Base-by-base conservation (phyloP, 768 basidiomycete species). In the Kwoniella mangroviensis region DNA sequence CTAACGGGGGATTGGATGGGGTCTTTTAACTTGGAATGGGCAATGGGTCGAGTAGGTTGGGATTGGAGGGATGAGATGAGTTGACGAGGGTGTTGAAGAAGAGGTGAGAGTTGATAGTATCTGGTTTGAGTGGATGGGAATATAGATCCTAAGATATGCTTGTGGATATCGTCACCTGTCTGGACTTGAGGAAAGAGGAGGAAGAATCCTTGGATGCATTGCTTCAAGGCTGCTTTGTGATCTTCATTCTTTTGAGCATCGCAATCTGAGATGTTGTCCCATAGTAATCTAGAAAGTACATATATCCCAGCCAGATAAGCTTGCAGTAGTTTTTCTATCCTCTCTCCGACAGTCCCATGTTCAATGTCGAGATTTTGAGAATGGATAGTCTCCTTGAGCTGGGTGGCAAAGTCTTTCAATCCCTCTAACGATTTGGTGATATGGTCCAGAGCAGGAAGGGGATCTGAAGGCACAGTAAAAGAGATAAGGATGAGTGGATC, bases 31-130 rank as follows among this genome's bases (percentile, higher is more conserved):
- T 69, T 69, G 51, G 34, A 26, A 1, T 53, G 55, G 7, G 65
- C 68, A 19, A 62, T 59, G 3, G 75, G 65, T 17, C 72, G 63
- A 9, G 64, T 64, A 9, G 67, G 65, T n/a, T 71, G 58, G 59
- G 62, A 17, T 64, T 73, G 74, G 4, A 75, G 58, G 3, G 28
- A 19, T 1, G 49, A n/a, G 6, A 73, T 67, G 34, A 73, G 52
- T 12, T 63, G 26, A 19, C 69, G 41, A 13, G 72, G 53, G n/a
- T 67, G 45, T 17, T 26, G n/a, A 42, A 75, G 59, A n/a, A 76
- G 42, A 12, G 68, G 62, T 9, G 68, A 53, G 26, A 73, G 53
- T 41, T 56, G 45, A 28, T 67, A 13, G 55, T 64, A 69, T 19
- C 57, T 34, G 2, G 55, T 63, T 21, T 65, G 53, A 19, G 34